Percentiles rank a stretch among this genome's conserved stretches.
Evolutionary conservation across 169 alveolate genomes (phyloP).

Genomic region (Plasmodium sp.): DNA sequence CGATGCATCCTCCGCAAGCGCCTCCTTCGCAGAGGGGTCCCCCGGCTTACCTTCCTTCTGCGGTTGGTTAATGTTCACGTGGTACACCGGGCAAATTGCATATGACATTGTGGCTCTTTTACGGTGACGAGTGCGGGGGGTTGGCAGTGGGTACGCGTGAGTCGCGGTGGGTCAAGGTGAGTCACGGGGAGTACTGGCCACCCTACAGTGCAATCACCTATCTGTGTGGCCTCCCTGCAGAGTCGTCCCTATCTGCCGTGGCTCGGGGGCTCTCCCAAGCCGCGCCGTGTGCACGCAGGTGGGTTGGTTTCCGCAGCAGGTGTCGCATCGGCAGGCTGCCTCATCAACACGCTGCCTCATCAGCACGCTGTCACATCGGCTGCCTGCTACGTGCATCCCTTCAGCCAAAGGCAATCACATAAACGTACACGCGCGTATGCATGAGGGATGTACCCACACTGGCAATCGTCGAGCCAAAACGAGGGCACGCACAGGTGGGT

Average conservation of each 20-base stretch:
- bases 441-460: background rate
- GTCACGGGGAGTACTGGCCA: background rate
- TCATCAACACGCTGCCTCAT: background rate
- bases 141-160: too few species aligned
- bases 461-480: background rate
- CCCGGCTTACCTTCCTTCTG: slow-evolving; percentile 61
- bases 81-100: slow-evolving; percentile 30
- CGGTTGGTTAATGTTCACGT: slow-evolving; percentile 37
- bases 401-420: background rate
- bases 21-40: background rate
- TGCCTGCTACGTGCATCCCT: background rate
- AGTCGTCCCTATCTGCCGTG: too few species aligned
- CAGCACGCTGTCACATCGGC: background rate
- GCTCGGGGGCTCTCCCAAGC: background rate
- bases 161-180: background rate
- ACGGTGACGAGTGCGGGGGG: background rate
- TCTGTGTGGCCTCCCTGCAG: too few species aligned
- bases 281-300: background rate
- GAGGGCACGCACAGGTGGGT: background rate
- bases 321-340: too few species aligned
- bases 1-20: background rate
- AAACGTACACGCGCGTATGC: too few species aligned
- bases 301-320: background rate
- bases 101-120: slow-evolving; percentile 52
- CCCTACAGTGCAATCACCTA: background rate